Conservation (phyloP, 192 early-diverging fungal species). For the Coemansia asiatica region DNA sequence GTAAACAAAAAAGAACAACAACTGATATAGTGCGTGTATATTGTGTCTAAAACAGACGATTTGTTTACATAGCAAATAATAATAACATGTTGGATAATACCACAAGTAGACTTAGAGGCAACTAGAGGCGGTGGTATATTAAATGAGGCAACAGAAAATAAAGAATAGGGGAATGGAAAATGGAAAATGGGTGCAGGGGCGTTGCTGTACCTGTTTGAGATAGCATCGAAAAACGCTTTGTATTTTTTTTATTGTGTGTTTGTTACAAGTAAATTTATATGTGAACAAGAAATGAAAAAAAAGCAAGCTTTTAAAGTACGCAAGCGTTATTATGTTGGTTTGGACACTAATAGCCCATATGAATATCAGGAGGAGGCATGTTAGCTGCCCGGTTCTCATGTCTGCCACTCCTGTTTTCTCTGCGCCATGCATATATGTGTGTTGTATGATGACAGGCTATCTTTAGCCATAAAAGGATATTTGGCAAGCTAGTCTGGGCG, state of each 20-base stretch:
- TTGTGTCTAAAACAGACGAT: conserved; percentile 1
- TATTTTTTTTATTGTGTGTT: not conserved
- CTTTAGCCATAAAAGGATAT: not conserved
- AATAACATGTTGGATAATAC: not conserved
- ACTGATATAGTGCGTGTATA: conserved; percentile 9
- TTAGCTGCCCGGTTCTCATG: not conserved
- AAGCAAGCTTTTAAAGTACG: not conserved
- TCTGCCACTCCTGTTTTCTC: conserved; percentile 7
- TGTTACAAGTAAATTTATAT: not conserved
- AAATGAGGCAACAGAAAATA: conserved; percentile 4
- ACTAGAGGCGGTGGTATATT: conserved; percentile 10
- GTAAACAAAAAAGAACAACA: too few species aligned
- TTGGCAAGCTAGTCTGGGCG: not conserved
- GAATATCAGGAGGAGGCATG: conserved; percentile 3
- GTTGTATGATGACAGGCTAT: not conserved
- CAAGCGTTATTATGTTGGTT: not conserved
- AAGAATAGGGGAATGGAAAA: not conserved
- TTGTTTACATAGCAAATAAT: not conserved
- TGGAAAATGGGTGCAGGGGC: not conserved
- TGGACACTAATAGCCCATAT: not conserved
- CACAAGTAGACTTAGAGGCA: not conserved
- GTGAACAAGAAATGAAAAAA: not conserved
- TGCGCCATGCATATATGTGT: conserved; percentile 19
- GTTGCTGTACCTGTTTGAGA: not conserved
- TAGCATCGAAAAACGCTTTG: not conserved